phyloP scores from a whole-genome alignment of 495 filamentous ascomycete genomes.

The Lasiosphaeria miniovina region DNA sequence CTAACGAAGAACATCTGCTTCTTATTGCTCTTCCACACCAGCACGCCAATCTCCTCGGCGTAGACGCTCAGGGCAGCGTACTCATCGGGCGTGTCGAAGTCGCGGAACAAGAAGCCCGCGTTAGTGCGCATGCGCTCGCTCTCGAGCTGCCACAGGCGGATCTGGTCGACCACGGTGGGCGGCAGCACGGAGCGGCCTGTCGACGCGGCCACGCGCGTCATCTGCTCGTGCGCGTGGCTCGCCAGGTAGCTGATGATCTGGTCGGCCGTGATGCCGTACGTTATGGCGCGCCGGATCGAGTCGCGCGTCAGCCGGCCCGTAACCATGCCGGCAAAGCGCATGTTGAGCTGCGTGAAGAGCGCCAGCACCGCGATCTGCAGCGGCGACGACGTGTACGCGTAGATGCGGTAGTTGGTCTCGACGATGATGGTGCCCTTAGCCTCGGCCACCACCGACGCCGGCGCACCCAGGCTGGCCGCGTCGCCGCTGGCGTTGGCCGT shows the following conservation, averaged over 20 bases:
- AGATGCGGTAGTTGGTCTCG: constrained; percentile 98
- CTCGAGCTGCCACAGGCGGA: constrained; percentile 95
- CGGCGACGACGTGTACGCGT: constrained; percentile 91
- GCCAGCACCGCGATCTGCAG: constrained; percentile 92
- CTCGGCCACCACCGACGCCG: constrained; percentile 6
- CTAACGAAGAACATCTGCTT: constrained; percentile 85
- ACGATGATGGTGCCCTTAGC: constrained; percentile 83
- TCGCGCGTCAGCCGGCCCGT: constrained; percentile 83
- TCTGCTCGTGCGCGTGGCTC: constrained; percentile 88
- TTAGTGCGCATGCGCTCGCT: constrained; percentile 85
- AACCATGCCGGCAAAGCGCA: constrained; percentile 88
- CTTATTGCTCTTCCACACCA: constrained; percentile 77
- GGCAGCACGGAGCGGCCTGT: constrained; percentile 68
- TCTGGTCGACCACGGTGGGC: constrained; percentile 96
- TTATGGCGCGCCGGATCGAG: constrained; percentile 80
- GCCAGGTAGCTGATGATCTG: constrained; percentile 89
- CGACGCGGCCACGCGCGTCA: constrained; percentile 63
- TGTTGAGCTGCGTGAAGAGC: constrained; percentile 79
- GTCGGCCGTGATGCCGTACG: constrained; percentile 86
- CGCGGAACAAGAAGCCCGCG: constrained; percentile 81
- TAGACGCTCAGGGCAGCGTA: constrained; percentile 73
- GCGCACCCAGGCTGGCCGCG: constrained; percentile 39
- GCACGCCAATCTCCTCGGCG: constrained; percentile 88
- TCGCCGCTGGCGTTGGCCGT: constrained; percentile 44
- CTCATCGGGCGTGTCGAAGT: constrained; percentile 73